Evolutionary conservation across 805 yeast species (phyloP).

Genomic region (Lipomyces spencermartinsiae): DNA sequence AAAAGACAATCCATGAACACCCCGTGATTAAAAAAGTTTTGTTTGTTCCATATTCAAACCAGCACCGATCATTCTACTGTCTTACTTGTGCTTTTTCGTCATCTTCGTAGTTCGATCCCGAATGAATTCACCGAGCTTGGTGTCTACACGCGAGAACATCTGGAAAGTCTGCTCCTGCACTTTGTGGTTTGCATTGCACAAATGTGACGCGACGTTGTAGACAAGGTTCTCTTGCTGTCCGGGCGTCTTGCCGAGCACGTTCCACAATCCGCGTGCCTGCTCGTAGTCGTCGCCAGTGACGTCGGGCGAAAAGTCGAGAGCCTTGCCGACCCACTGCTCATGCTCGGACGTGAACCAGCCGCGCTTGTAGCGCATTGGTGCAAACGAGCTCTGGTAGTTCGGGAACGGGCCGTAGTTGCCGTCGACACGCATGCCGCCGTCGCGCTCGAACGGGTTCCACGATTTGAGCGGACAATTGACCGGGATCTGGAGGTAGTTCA

Average conservation of each 20-base stretch:
- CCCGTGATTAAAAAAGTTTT: neutral
- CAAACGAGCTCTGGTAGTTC: slow-evolving; percentile 48
- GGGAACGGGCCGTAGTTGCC: slow-evolving; percentile 58
- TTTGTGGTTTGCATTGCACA: slow-evolving; percentile 65
- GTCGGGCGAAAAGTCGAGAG: slow-evolving; percentile 65
- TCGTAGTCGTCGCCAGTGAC: slow-evolving; percentile 71
- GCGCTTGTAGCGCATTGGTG: slow-evolving; percentile 41
- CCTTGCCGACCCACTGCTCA: slow-evolving; percentile 83
- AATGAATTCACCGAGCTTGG: slow-evolving; percentile 69
- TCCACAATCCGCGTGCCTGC: slow-evolving; percentile 80
- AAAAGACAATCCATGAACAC: neutral
- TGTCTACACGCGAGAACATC: slow-evolving; percentile 75
- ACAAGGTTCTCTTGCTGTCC: slow-evolving; percentile 86
- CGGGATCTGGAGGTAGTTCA: slow-evolving; percentile 70
- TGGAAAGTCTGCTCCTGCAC: slow-evolving; percentile 81
- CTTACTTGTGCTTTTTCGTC: slow-evolving; percentile 8
- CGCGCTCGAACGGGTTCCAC: slow-evolving; percentile 59
- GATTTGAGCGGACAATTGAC: slow-evolving; percentile 64
- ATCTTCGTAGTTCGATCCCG: slow-evolving; percentile 43
- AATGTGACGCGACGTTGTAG: slow-evolving; percentile 83
- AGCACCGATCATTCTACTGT: neutral
- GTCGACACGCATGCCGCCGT: slow-evolving; percentile 61
- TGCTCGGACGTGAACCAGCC: slow-evolving; percentile 56
- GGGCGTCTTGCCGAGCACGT: slow-evolving; percentile 74
- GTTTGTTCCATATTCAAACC: neutral